phyloP scores from a whole-genome alignment of 257 asterid genomes.

The Gardenia jasminoides region DNA sequence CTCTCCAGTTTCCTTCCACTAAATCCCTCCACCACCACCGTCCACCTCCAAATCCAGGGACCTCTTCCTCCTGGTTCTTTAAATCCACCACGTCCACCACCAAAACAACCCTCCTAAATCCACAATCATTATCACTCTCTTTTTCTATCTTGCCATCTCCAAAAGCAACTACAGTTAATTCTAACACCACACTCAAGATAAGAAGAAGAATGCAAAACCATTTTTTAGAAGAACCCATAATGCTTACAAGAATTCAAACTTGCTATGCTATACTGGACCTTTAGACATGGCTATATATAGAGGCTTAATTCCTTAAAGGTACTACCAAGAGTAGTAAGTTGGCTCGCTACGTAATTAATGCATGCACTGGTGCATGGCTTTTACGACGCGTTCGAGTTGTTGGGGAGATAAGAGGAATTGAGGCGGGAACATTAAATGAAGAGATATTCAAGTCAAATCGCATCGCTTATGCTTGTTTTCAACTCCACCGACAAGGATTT shows the following conservation, averaged over 20 bases:
- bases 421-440: slow-evolving; percentile 14
- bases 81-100: slow-evolving; percentile 9
- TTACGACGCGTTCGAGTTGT: slow-evolving; percentile 9
- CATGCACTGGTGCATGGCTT: slow-evolving; percentile 3
- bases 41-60: slow-evolving; percentile 12
- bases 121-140: slow-evolving; percentile 14
- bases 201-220: slow-evolving; percentile 4
- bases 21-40: slow-evolving; percentile 25
- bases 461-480: not conserved
- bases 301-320: not conserved
- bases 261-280: not conserved
- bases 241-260: not conserved
- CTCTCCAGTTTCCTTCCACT: slow-evolving; percentile 14
- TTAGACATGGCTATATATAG: not conserved
- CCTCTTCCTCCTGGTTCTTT: not conserved
- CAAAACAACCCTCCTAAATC: slow-evolving; percentile 14
- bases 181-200: not conserved
- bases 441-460: not conserved
- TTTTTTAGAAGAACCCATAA: slow-evolving; percentile 6
- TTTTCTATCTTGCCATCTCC: slow-evolving; percentile 9
- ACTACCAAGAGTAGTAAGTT: not conserved
- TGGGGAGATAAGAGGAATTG: not conserved
- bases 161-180: not conserved
- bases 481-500: not conserved
- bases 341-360: slow-evolving; percentile 5